Evolutionary conservation across 495 filamentous ascomycete species (phyloP), one percentile per base, ranked within the genome.

Genomic region (Glonium stellatum): DNA sequence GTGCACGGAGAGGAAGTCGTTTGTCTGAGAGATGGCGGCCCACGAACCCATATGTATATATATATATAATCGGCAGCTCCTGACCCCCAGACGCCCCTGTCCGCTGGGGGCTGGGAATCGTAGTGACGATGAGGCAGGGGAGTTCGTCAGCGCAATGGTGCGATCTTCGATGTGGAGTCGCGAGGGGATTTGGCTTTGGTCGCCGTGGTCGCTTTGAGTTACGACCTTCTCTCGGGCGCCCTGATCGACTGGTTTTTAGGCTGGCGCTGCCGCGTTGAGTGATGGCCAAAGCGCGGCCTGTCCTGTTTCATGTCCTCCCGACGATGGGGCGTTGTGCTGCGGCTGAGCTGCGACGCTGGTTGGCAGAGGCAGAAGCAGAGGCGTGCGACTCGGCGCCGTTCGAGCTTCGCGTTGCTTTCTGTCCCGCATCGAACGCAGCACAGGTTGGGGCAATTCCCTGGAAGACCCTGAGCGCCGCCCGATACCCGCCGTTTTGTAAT

Each of bases 91-190:
- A 31, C 6, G 6, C 6, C 3, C 27, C 27, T 6, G 27, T 6
- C 27, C 6, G 27, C 27, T 35, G 42, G 23, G n/a, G 47, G 21
- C 55, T 2, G 53, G n/a, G 35, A 25, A 18, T 15, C 34, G 57
- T 22, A 2, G 34, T 53, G 48, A 19, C 37, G 57, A 65, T 65
- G 54, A 52, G 47, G 54, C 15, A 51, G 39, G 18, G 56, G 56
- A 49, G 59, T 53, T 31, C 18, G 6, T 55, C 59, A 57, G 56
- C 49, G 31, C 54, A 55, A 56, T 51, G 55, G 59, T 51, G 49
- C 27, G 63, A 61, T 62, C 63, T 55, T 52, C 63, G 59, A 66
- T 66, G 63, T 50, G 54, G 54, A 57, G 63, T 6, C 27, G 27
- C 27, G 27, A 51, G 39, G 51, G 42, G 61, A 18, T 39, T 39